These are phyloP conservation scores for Rubroshorea leprosula DNA, from an alignment of 345 rosid genomes.

Conservation along the genomic window DNA sequence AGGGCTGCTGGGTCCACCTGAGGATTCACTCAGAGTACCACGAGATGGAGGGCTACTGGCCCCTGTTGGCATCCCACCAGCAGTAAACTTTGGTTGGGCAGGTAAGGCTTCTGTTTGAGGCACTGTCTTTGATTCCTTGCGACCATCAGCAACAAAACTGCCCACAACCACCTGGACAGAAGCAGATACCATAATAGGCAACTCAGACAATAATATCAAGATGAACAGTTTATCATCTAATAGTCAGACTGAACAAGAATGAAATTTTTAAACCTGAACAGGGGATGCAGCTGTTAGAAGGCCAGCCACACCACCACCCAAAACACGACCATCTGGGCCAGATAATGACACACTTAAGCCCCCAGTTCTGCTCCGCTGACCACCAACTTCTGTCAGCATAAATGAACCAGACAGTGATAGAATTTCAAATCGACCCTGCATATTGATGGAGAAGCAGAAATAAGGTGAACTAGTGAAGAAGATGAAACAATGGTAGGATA, in stretches of 20 bases:
- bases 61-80: conserved; percentile 20
- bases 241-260: not conserved
- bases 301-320: conserved; percentile 91
- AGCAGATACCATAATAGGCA: not conserved
- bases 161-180: conserved; percentile 52
- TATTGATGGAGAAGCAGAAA: conserved; percentile 1
- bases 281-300: conserved; percentile 77
- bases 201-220: not conserved
- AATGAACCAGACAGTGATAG: conserved; percentile 84
- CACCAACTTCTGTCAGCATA: conserved; percentile 62
- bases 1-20: conserved; percentile 54
- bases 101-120: conserved; percentile 27
- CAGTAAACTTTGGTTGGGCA: conserved; percentile 15
- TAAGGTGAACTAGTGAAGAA: no score
- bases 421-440: conserved; percentile 87
- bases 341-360: conserved; percentile 74
- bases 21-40: conserved; percentile 53
- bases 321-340: conserved; percentile 81
- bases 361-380: conserved; percentile 67
- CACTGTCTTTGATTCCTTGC: conserved; percentile 38
- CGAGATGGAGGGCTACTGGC: conserved; percentile 51
- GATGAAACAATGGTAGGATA: no score
- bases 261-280: conserved; percentile 60
- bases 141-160: conserved; percentile 53
- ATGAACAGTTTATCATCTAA: not conserved